Evolutionary conservation across 2,329 filamentous ascomycete genomes (phyloP), one percentile per base, ranked within the genome.

Genomic region (Xylariaceae sp.): DNA sequence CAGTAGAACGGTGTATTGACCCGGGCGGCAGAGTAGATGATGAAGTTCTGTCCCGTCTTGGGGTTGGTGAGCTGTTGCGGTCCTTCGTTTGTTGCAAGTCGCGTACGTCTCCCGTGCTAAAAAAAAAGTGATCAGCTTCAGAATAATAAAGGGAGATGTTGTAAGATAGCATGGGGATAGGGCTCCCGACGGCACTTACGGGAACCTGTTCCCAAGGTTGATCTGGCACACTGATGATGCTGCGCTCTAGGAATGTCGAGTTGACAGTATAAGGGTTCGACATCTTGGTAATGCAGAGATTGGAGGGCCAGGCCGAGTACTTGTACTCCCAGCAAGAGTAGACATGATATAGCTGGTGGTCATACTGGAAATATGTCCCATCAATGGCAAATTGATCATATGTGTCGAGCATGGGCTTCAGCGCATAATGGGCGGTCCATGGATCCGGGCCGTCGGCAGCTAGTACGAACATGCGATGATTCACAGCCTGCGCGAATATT

Each of bases 1-100:
- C 72, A 74, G 63, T 74, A 74, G 61, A 70, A 74, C 2, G 72
- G 73, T 6, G 72, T 74, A 57, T 74, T 73, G 7, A 74, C 72
- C 8, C 73, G 68, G n/a, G 73, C 72, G 7, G 71, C 73, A 9
- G 72, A 74, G 62, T 74, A 74, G 15, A 74, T 68, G 30, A 74
- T 67, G 48, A 74, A 73, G 56, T 71, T 70, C 55, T 74, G 73
- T 17, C 72, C 71, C 44, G 72, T 74, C 56, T 61, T 68, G 9
- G 72, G 72, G 54, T 74, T 74, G n/a, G 65, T 69, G 51, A 74
- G 71, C 56, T 74, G 72, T 58, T 74, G 68, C 1, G 72, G 73
- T 1, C 71, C 72, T 53, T 74, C 72, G 58, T 74, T 74, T 6
- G 71, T 73, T 17, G 73, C 72, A 5, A 74, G 67, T 1, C 73